Conservation (phyloP, 2,329 filamentous ascomycete genomes). For the Beauveria varroae region DNA sequence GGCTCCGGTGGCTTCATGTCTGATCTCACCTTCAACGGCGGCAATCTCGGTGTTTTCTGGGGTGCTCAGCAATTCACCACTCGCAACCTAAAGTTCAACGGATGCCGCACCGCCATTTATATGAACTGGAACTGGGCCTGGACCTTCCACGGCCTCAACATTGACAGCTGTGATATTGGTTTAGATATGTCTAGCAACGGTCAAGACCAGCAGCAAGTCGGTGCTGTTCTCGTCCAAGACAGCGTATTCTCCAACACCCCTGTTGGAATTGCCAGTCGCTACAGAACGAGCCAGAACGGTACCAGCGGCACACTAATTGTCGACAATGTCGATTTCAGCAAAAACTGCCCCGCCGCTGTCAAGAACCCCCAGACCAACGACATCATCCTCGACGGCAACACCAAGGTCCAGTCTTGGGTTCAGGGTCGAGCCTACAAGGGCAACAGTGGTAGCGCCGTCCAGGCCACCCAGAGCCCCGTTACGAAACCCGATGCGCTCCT, state of each 20-base stretch:
- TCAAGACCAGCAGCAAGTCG: constrained; percentile 62
- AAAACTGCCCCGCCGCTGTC: constrained; percentile 61
- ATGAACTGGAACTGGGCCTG: constrained; percentile 93
- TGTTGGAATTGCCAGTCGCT: constrained; percentile 65
- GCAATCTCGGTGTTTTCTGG: constrained; percentile 68
- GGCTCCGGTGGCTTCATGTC: constrained; percentile 79
- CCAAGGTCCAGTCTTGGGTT: constrained; percentile 62
- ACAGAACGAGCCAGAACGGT: constrained; percentile 50
- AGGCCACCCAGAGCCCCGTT: constrained; percentile 46
- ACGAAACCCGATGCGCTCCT: constrained; percentile 62
- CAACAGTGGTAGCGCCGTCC: constrained; percentile 43
- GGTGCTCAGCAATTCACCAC: constrained; percentile 85
- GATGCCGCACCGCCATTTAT: constrained; percentile 74
- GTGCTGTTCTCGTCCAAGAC: constrained; percentile 78
- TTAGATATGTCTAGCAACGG: constrained; percentile 68
- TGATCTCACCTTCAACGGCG: constrained; percentile 77
- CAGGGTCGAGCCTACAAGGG: constrained; percentile 70
- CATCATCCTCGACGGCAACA: constrained; percentile 61
- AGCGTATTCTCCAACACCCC: constrained; percentile 69
- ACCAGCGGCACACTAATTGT: constrained; percentile 78
- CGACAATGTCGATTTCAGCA: constrained; percentile 80
- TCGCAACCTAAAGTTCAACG: constrained; percentile 74
- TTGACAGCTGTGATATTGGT: constrained; percentile 68
- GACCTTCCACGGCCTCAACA: constrained; percentile 67
- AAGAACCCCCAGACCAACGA: constrained; percentile 46